Conservation (phyloP, 2,329 filamentous ascomycete species). For the Aspergillus persii region DNA sequence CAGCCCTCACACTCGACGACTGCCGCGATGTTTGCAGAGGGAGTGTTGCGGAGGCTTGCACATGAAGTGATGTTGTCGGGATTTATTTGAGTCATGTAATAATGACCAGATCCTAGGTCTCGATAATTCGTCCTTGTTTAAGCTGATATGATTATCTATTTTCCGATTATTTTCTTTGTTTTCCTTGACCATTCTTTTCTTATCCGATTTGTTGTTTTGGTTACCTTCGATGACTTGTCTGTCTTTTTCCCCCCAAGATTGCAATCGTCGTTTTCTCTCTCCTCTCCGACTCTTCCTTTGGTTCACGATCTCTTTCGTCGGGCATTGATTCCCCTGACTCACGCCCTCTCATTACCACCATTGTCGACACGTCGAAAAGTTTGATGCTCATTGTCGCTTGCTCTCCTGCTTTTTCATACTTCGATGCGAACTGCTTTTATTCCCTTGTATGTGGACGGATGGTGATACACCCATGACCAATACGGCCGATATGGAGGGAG, state of each 20-base stretch:
- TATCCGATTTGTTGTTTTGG: conserved; percentile 18
- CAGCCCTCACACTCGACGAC: conserved; percentile 12
- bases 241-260: conserved; percentile 16
- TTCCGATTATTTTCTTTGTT: neutral
- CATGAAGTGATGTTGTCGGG: neutral
- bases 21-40: conserved; percentile 8
- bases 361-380: conserved; percentile 41
- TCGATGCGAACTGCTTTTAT: conserved; percentile 29
- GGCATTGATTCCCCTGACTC: conserved; percentile 28
- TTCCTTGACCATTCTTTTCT: neutral
- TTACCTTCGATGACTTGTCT: conserved; percentile 25
- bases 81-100: neutral
- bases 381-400: conserved; percentile 21
- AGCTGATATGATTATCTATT: conserved; percentile 1
- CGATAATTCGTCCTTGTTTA: neutral
- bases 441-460: conserved; percentile 33
- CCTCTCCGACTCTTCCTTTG: conserved; percentile 20
- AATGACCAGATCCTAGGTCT: neutral
- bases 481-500: conserved; percentile 35
- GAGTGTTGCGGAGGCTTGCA: conserved; percentile 1
- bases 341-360: conserved; percentile 33
- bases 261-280: conserved; percentile 16
- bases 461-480: conserved; percentile 35
- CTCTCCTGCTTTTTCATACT: conserved; percentile 19
- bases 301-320: conserved; percentile 29